Conservation (phyloP, 768 basidiomycete species). For the Boletus rubroflammeus region DNA sequence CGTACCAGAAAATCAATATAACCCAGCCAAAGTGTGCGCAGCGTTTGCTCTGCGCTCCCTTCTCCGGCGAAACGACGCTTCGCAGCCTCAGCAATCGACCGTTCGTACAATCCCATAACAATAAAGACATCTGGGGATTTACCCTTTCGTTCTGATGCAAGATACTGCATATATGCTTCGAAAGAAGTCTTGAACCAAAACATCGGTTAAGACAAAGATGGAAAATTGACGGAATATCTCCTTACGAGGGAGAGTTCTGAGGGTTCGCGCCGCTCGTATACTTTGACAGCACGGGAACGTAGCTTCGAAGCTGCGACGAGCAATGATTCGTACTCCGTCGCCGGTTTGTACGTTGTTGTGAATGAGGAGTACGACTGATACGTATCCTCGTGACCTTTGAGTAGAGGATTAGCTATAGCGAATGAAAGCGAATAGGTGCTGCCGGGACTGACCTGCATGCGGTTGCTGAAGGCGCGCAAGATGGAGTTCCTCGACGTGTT, state of each 20-base stretch:
- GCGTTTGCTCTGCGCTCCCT: constrained; percentile 49
- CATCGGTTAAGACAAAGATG: constrained; percentile 11
- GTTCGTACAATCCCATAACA: constrained; percentile 61
- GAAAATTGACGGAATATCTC: background rate
- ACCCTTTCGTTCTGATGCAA: constrained; percentile 57
- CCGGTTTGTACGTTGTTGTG: constrained; percentile 72
- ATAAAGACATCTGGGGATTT: constrained; percentile 58
- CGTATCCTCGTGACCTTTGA: constrained; percentile 74
- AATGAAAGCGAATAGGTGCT: background rate
- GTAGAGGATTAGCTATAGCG: background rate
- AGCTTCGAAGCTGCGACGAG: constrained; percentile 77
- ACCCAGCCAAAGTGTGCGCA: constrained; percentile 68
- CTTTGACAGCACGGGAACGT: constrained; percentile 55
- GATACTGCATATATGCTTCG: constrained; percentile 60
- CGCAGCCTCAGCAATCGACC: constrained; percentile 72
- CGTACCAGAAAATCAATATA: constrained; percentile 70
- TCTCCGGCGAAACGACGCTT: constrained; percentile 54
- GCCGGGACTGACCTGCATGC: constrained; percentile 57
- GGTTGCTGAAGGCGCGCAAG: constrained; percentile 71
- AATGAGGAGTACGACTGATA: constrained; percentile 86
- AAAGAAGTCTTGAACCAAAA: constrained; percentile 38
- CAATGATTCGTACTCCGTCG: constrained; percentile 71
- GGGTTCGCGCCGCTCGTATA: constrained; percentile 60
- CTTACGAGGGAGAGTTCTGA: constrained; percentile 61
- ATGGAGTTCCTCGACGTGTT: constrained; percentile 53